phyloP scores from a whole-genome alignment of 768 basidiomycete genomes.

The Kwoniella sp. region DNA sequence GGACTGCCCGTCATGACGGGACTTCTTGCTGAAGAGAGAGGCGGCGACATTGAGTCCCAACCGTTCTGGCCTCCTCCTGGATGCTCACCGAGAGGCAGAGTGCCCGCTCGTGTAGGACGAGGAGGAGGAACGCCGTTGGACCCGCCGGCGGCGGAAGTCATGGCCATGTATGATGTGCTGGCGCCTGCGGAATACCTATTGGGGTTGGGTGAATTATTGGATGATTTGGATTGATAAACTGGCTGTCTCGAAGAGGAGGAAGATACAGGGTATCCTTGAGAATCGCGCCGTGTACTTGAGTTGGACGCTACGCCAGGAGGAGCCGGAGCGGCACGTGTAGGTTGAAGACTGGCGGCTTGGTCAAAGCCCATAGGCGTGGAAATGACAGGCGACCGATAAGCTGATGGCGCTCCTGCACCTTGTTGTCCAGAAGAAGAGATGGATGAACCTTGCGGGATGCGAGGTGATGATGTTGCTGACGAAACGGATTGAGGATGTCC shows the following conservation, averaged over 20 bases:
- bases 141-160: conserved; percentile 6
- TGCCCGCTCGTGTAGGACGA: conserved; percentile 52
- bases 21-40: conserved; percentile 12
- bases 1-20: conserved; percentile 19
- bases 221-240: conserved; percentile 32
- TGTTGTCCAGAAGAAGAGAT: background rate
- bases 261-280: conserved; percentile 24
- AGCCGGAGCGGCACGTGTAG: conserved; percentile 45
- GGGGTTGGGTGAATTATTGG: conserved; percentile 50
- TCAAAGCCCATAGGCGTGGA: conserved; percentile 35
- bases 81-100: conserved; percentile 43
- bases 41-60: conserved; percentile 24
- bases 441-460: conserved; percentile 21
- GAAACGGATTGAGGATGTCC: conserved; percentile 11
- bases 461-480: conserved; percentile 25
- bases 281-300: conserved; percentile 31
- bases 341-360: conserved; percentile 30
- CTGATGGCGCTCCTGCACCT: conserved; percentile 29
- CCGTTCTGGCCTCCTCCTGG: conserved; percentile 21
- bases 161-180: conserved; percentile 21
- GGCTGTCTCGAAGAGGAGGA: conserved; percentile 13
- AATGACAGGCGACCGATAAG: conserved; percentile 41
- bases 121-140: conserved; percentile 36
- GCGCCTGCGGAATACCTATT: conserved; percentile 52
- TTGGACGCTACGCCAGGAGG: conserved; percentile 32